These are phyloP conservation scores for Mycoemilia scoparia DNA, from an alignment of 192 early-diverging fungal species.

Conservation along the genomic window DNA sequence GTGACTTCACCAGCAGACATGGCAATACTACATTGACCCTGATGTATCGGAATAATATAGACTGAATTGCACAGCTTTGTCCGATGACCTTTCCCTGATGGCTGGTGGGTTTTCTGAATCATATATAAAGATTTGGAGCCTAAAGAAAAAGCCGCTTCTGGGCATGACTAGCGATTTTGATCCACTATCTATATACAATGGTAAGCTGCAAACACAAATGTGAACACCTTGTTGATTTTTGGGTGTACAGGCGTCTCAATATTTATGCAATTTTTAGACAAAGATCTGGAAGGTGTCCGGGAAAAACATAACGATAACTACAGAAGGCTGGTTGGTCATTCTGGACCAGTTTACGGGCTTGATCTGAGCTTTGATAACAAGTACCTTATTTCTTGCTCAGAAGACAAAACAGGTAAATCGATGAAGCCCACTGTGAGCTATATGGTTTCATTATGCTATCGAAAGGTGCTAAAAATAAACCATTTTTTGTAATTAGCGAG, in stretches of 20 bases:
- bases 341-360: conserved; percentile 75
- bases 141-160: conserved; percentile 53
- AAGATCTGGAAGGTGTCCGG: conserved; percentile 38
- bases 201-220: no score
- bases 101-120: conserved; percentile 92
- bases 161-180: conserved; percentile 44
- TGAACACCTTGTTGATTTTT: not conserved
- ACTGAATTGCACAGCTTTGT: conserved; percentile 70
- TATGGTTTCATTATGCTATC: no score
- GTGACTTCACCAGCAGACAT: no score
- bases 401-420: conserved; percentile 84
- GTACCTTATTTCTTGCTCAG: conserved; percentile 76
- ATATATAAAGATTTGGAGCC: conserved; percentile 79
- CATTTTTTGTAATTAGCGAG: no score
- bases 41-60: no score
- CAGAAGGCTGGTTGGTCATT: conserved; percentile 68
- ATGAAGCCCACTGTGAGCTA: no score
- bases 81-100: conserved; percentile 63
- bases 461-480: not conserved
- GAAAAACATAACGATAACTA: conserved; percentile 39
- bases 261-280: no score
- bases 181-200: conserved; percentile 30
- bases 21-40: conserved; percentile 15
- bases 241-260: not conserved
- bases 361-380: conserved; percentile 72